Base-by-base conservation (phyloP, 148 eudicot species). In the Nepenthes mirabilis region DNA sequence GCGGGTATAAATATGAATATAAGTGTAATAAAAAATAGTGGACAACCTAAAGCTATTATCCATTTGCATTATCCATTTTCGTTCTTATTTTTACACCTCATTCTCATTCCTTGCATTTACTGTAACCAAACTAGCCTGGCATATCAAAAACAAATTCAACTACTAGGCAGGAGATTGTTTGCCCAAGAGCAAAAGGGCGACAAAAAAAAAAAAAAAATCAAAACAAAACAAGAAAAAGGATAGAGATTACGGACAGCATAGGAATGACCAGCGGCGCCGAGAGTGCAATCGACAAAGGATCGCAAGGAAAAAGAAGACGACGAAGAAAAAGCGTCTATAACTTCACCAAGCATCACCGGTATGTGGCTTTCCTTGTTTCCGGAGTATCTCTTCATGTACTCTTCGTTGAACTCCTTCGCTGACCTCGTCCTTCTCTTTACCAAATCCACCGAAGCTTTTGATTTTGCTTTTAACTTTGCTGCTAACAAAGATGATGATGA, bases 181-280 rank as follows among this genome's bases (percentile, higher is more conserved):
- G 23, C 23, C 23, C 23, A 23, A 23, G 23, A 23, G 23, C 23
- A 23, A 23, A 23, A 23, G 23, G 23, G 23, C 23, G 23, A 23
- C 23, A 23, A 23, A 23, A 23, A 23, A 23, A 23, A 23, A 23
- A 23, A 23, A 23, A 23, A 23, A 23, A 23, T 23, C 23, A 23
- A 23, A 33, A 10, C 14, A n/a, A 37, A 3, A 14, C 23, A 48
- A 13, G 13, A 49, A n/a, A 49, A 10, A 43, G 37, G 33, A 58
- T 55, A 57, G 47, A 54, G 63, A 57, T 9, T 1, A 77, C 91
- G 65, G 2, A 91, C 98, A 56, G 90, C 94, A 45, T 82, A 79
- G 33, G 98, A 88, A 61, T 88, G 98, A 14, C 96, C 96, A 32
- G 82, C 98, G 10, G 98, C 98, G 2, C 98, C 98, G 8, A 93